A percentile compares a stretch with the other conserved stretches of the same genome.
phyloP scores from a whole-genome alignment of 2,329 filamentous ascomycete species.

The Aphanocladium album region DNA sequence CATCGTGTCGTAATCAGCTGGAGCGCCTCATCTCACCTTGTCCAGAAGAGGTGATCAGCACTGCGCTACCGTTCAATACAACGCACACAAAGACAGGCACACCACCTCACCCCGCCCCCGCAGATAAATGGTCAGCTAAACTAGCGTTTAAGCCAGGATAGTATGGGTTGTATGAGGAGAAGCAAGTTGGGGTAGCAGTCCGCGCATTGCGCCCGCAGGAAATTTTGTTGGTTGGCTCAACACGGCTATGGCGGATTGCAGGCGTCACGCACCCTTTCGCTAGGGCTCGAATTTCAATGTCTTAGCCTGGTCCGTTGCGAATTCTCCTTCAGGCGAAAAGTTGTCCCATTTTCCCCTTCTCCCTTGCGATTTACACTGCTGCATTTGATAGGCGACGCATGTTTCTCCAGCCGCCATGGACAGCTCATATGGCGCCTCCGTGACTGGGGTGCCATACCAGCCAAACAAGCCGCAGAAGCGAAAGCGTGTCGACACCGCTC shows the following conservation, averaged over 20 bases:
- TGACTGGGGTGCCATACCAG: background rate
- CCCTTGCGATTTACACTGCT: background rate
- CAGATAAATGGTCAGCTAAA: background rate
- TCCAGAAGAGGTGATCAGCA: background rate
- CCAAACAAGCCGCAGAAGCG: slow-evolving; percentile 4
- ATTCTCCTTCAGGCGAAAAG: too few species aligned
- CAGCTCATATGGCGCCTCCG: background rate
- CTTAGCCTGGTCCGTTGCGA: too few species aligned
- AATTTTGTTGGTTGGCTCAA: background rate
- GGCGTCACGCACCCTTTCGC: background rate
- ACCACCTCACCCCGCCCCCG: background rate
- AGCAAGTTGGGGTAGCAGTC: too few species aligned
- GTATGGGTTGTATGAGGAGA: background rate
- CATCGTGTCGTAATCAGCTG: background rate
- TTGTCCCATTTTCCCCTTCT: background rate
- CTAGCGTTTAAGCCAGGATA: too few species aligned
- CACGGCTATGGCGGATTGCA: background rate
- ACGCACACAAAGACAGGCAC: background rate
- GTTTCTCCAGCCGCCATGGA: background rate
- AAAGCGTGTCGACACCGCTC: background rate
- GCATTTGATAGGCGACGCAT: background rate
- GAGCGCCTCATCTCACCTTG: background rate
- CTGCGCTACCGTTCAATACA: background rate
- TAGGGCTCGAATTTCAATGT: too few species aligned
- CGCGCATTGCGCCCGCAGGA: background rate